These are phyloP conservation scores for Phylloporus arenicola DNA, from an alignment of 768 basidiomycete species.

Conservation along the genomic window DNA sequence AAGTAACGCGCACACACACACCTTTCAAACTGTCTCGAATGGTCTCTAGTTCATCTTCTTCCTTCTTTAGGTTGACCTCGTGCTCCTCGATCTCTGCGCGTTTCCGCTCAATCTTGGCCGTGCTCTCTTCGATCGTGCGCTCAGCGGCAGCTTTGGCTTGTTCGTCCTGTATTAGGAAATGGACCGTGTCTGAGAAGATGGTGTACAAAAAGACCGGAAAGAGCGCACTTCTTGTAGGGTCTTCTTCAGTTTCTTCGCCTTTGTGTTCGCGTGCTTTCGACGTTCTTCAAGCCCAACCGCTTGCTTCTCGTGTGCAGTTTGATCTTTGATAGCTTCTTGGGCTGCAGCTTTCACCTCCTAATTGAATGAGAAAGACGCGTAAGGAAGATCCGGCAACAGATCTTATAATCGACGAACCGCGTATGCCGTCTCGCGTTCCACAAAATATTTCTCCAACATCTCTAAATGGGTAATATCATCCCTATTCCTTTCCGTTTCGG, in stretches of 20 bases:
- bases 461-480: constrained; percentile 75
- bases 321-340: constrained; percentile 69
- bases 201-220: background rate
- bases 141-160: constrained; percentile 55
- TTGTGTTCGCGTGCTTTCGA: constrained; percentile 72
- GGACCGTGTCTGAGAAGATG: background rate
- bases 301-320: constrained; percentile 61
- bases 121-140: too few species aligned
- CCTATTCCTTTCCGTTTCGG: constrained; percentile 71
- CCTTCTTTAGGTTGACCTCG: constrained; percentile 63
- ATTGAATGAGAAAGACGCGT: background rate
- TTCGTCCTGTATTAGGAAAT: constrained; percentile 47
- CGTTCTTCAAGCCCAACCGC: constrained; percentile 82
- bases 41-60: constrained; percentile 85
- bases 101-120: constrained; percentile 68
- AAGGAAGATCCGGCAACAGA: background rate
- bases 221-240: constrained; percentile 67
- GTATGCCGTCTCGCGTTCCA: constrained; percentile 63
- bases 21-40: constrained; percentile 87
- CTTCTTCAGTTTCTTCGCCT: constrained; percentile 89
- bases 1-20: constrained; percentile 16
- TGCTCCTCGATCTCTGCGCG: constrained; percentile 61
- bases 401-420: constrained; percentile 44
- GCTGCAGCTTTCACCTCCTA: constrained; percentile 76
- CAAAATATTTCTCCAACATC: constrained; percentile 60